Conservation (phyloP, 1,139 yeast species). For the Trichomonascaceae sp. region DNA sequence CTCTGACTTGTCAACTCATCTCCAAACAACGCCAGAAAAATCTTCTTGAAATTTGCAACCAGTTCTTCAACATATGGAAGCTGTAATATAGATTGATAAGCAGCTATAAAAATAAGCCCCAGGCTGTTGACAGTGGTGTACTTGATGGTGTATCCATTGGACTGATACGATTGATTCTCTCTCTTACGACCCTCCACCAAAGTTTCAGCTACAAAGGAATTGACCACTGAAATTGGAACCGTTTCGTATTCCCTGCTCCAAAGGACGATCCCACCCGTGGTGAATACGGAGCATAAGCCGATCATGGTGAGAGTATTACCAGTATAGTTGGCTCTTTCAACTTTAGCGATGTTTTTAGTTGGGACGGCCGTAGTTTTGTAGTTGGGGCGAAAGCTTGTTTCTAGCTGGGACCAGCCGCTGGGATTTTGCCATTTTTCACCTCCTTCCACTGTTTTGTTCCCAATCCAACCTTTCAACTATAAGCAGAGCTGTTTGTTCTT, state of each 20-base stretch:
- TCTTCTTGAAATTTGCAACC: constrained; percentile 29
- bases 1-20: constrained; percentile 22
- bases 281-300: constrained; percentile 38
- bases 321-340: too few relatives aligned
- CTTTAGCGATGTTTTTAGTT: too few relatives aligned
- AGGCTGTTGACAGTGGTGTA: constrained; percentile 32
- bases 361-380: too few relatives aligned
- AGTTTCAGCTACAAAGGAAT: constrained; percentile 45
- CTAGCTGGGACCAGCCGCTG: too few relatives aligned
- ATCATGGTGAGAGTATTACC: constrained; percentile 1
- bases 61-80: constrained; percentile 33
- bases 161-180: constrained; percentile 10
- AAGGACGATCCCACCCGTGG: constrained; percentile 52
- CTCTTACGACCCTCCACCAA: constrained; percentile 36
- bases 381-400: too few relatives aligned
- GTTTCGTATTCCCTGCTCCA: constrained; percentile 45
- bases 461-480: neutral
- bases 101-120: constrained; percentile 32
- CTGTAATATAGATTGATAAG: constrained; percentile 34
- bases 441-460: neutral
- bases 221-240: constrained; percentile 41
- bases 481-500: neutral
- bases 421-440: neutral
- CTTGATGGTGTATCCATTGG: constrained; percentile 34
- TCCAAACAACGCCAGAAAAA: constrained; percentile 30